Percentiles rank a stretch among this genome's conserved stretches.
phyloP scores from a whole-genome alignment of 352 stramenopile genomes.

The Phytophthora capsici region DNA sequence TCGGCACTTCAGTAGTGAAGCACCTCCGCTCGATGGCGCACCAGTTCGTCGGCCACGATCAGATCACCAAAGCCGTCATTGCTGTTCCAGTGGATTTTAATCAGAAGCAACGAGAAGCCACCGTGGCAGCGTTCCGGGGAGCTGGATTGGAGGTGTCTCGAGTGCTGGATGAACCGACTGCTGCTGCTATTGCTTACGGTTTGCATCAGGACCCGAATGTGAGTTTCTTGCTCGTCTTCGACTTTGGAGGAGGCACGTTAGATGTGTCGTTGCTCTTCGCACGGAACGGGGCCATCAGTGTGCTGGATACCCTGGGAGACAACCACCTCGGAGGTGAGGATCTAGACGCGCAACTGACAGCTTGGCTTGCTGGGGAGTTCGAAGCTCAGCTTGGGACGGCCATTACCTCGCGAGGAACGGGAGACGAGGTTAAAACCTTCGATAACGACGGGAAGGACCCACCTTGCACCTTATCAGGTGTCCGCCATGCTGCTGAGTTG shows the following conservation, averaged over 20 bases:
- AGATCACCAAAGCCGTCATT: constrained; percentile 73
- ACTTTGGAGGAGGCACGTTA: constrained; percentile 95
- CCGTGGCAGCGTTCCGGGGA: constrained; percentile 46
- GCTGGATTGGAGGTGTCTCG: constrained; percentile 59
- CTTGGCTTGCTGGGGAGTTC: constrained; percentile 90
- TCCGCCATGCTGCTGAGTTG: constrained; percentile 60
- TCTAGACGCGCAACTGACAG: constrained; percentile 91
- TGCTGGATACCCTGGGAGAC: constrained; percentile 95
- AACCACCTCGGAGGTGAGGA: constrained; percentile 87
- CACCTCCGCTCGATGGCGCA: constrained; percentile 57
- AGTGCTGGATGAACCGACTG: constrained; percentile 91
- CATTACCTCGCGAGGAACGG: constrained; percentile 38
- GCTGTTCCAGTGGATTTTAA: constrained; percentile 70
- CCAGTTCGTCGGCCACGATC: constrained; percentile 65
- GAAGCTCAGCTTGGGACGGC: constrained; percentile 36
- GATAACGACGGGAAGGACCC: constrained; percentile 37
- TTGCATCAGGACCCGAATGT: constrained; percentile 92
- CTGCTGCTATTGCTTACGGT: constrained; percentile 95
- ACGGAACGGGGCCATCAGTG: constrained; percentile 95
- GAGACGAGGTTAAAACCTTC: constrained; percentile 25
- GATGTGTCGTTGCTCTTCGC: constrained; percentile 94
- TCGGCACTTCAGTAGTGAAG: constrained; percentile 51
- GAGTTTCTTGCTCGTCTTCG: constrained; percentile 96
- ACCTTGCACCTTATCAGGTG: constrained; percentile 59
- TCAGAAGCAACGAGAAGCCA: constrained; percentile 47